Conservation (phyloP, 2,329 filamentous ascomycete species). For the Thelonectria rubi region DNA sequence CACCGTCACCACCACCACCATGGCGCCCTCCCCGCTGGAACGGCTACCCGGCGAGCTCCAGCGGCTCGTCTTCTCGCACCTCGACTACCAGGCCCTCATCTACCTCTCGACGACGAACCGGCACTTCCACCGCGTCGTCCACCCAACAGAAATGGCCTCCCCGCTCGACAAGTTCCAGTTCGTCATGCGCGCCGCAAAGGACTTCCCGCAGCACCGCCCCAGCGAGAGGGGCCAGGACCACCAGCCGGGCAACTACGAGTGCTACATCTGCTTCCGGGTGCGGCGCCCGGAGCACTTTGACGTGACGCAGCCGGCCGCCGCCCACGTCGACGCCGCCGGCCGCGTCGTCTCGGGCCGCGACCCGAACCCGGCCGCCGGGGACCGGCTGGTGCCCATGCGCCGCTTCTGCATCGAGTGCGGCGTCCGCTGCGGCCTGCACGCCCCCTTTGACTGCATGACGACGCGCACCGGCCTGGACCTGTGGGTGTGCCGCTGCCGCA, state of each 20-base stretch:
- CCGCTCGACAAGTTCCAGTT: conserved; percentile 51
- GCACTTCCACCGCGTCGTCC: conserved; percentile 46
- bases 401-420: conserved; percentile 55
- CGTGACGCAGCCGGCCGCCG: conserved; percentile 46
- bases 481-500: conserved; percentile 52
- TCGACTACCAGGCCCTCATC: conserved; percentile 55
- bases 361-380: conserved; percentile 38
- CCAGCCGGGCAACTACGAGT: conserved; percentile 53
- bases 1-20: background rate
- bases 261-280: conserved; percentile 54
- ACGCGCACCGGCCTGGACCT: conserved; percentile 51
- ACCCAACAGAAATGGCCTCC: conserved; percentile 48
- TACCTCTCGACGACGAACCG: conserved; percentile 50
- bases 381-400: conserved; percentile 47
- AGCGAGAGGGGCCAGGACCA: conserved; percentile 49
- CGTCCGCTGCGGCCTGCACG: conserved; percentile 50
- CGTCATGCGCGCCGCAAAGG: conserved; percentile 53
- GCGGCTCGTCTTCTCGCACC: conserved; percentile 45
- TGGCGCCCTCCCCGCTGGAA: conserved; percentile 44
- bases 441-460: conserved; percentile 49
- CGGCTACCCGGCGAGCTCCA: conserved; percentile 48
- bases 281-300: conserved; percentile 52
- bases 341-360: conserved; percentile 44
- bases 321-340: conserved; percentile 46
- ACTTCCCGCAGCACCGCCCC: conserved; percentile 52